Percentiles rank a stretch among this genome's conserved stretches.
Evolutionary conservation across 495 filamentous ascomycete genomes (phyloP).

Genomic region (Pyrenopolyporus hunteri): DNA sequence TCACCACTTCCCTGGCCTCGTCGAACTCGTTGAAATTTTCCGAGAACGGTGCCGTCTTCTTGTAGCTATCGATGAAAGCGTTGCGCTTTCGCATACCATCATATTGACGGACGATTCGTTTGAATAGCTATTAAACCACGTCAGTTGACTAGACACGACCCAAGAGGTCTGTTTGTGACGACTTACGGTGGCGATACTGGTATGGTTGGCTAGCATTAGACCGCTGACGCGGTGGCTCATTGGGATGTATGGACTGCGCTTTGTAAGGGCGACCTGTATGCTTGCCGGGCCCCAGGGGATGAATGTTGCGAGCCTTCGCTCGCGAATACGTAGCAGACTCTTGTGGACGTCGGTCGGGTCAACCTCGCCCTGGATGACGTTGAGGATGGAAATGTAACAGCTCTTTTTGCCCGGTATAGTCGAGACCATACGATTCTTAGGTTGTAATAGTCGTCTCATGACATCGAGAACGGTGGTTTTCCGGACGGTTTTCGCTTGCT

Average conservation of each 20-base stretch:
- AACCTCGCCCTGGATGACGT: conserved; percentile 97
- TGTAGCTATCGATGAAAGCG: conserved; percentile 94
- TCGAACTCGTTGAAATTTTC: conserved; percentile 95
- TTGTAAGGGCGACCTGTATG: conserved; percentile 95
- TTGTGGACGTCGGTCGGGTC: conserved; percentile 98
- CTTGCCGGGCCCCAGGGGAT: conserved; percentile 99
- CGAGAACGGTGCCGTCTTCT: conserved; percentile 87
- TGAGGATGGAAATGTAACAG: conserved; percentile 98
- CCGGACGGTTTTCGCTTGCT: conserved; percentile 93
- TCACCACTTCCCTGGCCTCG: conserved; percentile 86
- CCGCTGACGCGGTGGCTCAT: conserved; percentile 93
- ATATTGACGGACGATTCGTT: conserved; percentile 87
- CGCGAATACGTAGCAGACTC: conserved; percentile 92
- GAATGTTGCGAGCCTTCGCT: conserved; percentile 91
- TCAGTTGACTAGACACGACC: conserved; percentile 15
- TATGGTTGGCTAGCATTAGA: conserved; percentile 97
- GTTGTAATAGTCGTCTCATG: conserved; percentile 93
- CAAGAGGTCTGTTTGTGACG: not conserved
- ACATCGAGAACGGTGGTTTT: conserved; percentile 98
- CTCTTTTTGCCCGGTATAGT: conserved; percentile 94
- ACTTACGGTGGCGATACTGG: conserved; percentile 85
- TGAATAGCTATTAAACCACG: conserved; percentile 67
- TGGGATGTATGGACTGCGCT: conserved; percentile 92
- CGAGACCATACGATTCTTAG: conserved; percentile 99
- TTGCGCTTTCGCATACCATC: conserved; percentile 93